Conservation (phyloP, 352 stramenopile genomes). For the Pythium guiyangense region DNA sequence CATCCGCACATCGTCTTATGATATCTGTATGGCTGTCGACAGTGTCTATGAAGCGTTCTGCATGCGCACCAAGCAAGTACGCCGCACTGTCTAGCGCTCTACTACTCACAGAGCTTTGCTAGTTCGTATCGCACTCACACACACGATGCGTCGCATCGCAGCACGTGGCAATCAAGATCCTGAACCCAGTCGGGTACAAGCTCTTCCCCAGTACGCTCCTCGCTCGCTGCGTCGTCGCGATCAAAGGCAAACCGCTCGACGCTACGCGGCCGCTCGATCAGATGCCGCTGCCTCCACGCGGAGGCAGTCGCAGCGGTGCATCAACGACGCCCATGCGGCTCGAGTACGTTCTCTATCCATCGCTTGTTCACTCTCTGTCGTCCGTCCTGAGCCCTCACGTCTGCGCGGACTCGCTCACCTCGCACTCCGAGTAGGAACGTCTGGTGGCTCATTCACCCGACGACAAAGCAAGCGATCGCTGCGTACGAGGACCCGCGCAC, state of each 20-base stretch:
- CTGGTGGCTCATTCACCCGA: slow-evolving; percentile 96
- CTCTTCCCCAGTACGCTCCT: slow-evolving; percentile 85
- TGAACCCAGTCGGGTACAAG: slow-evolving; percentile 96
- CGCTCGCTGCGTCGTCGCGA: slow-evolving; percentile 88
- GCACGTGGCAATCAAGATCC: slow-evolving; percentile 95
- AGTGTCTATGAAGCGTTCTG: slow-evolving; percentile 92
- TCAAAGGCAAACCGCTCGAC: slow-evolving; percentile 64
- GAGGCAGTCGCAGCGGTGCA: not conserved
- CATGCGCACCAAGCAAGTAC: slow-evolving; percentile 66
- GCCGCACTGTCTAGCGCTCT: not conserved
- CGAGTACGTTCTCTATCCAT: slow-evolving; percentile 4
- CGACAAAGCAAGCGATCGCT: slow-evolving; percentile 91
- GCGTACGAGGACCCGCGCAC: slow-evolving; percentile 89
- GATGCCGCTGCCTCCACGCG: not conserved
- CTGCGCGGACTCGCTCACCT: not conserved
- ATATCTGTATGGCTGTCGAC: not conserved
- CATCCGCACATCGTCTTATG: no score
- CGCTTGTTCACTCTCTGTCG: not conserved
- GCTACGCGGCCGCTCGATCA: slow-evolving; percentile 6
- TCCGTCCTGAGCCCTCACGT: not conserved
- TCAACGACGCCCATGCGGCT: slow-evolving; percentile 8
- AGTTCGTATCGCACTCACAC: not conserved
- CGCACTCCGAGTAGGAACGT: slow-evolving; percentile 58
- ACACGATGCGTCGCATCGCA: slow-evolving; percentile 11
- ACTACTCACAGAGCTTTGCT: no score